Evolutionary conservation across 2,329 filamentous ascomycete species (phyloP).

Genomic region (Kalaharituber pfeilii): DNA sequence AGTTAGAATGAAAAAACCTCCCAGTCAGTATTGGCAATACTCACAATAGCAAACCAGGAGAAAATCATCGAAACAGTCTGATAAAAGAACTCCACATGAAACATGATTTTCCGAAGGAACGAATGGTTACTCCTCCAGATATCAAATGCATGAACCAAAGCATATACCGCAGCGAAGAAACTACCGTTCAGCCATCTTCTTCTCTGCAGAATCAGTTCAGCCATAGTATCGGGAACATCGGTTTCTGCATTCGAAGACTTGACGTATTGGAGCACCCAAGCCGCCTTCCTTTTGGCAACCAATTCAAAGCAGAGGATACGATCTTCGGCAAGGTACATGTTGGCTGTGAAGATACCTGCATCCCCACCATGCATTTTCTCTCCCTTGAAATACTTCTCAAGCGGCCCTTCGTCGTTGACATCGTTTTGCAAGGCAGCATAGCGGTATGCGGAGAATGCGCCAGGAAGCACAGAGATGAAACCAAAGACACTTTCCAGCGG

Average conservation of each 20-base stretch:
- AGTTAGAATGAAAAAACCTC: conserved; percentile 15
- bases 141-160: conserved; percentile 86
- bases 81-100: conserved; percentile 85
- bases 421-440: conserved; percentile 92
- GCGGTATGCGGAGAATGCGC: conserved; percentile 95
- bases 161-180: conserved; percentile 95
- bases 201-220: conserved; percentile 87
- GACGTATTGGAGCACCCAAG: conserved; percentile 96
- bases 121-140: conserved; percentile 90
- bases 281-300: conserved; percentile 89
- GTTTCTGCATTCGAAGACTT: conserved; percentile 89
- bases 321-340: conserved; percentile 98
- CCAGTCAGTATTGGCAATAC: conserved; percentile 18
- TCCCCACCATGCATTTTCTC: conserved; percentile 89
- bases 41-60: conserved; percentile 84
- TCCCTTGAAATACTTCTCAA: conserved; percentile 93
- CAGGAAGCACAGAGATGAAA: conserved; percentile 90
- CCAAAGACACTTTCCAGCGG: conserved; percentile 93
- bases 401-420: conserved; percentile 76
- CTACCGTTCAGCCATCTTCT: conserved; percentile 95
- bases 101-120: conserved; percentile 67
- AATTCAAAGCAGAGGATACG: conserved; percentile 98
- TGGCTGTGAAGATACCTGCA: conserved; percentile 92
- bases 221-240: conserved; percentile 84
- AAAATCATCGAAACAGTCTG: conserved; percentile 96